Evolutionary conservation across 768 basidiomycete species (phyloP), one percentile per base, ranked within the genome.

Genomic region (Serpula lacrymans): DNA sequence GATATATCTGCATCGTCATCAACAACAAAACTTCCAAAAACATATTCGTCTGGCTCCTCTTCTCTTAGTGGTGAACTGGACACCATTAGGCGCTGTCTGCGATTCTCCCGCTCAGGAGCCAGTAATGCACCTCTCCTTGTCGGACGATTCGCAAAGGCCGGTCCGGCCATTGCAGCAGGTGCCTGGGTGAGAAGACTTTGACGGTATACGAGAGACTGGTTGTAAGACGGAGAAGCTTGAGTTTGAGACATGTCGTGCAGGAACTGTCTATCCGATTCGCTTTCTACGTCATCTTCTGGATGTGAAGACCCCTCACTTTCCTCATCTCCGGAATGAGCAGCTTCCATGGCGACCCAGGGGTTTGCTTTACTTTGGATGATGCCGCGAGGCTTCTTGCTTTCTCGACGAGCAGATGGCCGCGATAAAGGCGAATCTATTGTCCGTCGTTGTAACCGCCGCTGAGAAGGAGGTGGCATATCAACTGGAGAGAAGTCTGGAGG

Each of bases 311-410:
- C 86, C 40, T 69, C 74, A 50, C 82, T 83, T 40, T 70, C 69
- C 52, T 91, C 89, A 42, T 88, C 87, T 14, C 88, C 89, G 7
- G 90, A 92, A 51, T 90, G 89, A 13, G 60, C 60, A 3, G 89
- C 89, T 54, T 82, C 83, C 24, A 77, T 68, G 49, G 88, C 87
- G 37, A 88, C 69, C 54, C 81, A 68, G 1, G 63, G 69, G 47
- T 34, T 47, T 34, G 27, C 17, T 39, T 22, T 27, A 36, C 18
- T 53, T 62, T 1, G 47, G 46, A 13, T 37, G 57, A n/a, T n/a
- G n/a, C n/a, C n/a, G n/a, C n/a, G n/a, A n/a, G 51, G 50, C 43
- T 48, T 61, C 49, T 52, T 57, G 25, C 29, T 39, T 40, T 49
- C n/a, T 59, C 29, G n/a, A n/a, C n/a, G n/a, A n/a, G 45, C 34